Conservation (phyloP, 1,139 yeast genomes). For the Sugiyamaella novakii region DNA sequence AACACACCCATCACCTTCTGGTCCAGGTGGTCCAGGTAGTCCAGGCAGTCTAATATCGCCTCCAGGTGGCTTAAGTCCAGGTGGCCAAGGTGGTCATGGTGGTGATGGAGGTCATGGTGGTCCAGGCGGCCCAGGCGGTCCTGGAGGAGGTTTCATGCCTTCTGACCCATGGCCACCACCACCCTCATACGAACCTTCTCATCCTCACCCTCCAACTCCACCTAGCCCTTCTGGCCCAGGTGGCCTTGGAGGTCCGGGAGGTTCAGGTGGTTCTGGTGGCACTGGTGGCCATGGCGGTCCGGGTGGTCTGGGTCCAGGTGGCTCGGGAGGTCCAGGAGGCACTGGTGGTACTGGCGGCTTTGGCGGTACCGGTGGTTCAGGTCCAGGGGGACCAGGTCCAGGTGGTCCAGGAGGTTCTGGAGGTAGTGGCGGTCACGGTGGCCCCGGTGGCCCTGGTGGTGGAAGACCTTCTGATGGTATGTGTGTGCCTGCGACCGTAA, state of each 20-base stretch:
- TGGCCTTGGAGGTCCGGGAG: slow-evolving; percentile 20
- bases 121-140: slow-evolving; percentile 18
- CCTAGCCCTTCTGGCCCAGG: slow-evolving; percentile 12
- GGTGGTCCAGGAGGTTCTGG: slow-evolving; percentile 19
- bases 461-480: neutral
- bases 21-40: slow-evolving; percentile 4
- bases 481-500: slow-evolving; percentile 17
- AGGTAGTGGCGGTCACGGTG: slow-evolving; percentile 21
- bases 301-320: slow-evolving; percentile 11
- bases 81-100: slow-evolving; percentile 21
- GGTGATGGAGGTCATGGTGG: slow-evolving; percentile 22
- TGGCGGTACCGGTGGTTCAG: slow-evolving; percentile 25
- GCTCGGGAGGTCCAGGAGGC: slow-evolving; percentile 21
- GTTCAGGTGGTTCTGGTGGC: slow-evolving; percentile 19
- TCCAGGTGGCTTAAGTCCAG: slow-evolving; percentile 28
- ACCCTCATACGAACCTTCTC: slow-evolving; percentile 3
- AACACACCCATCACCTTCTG: neutral
- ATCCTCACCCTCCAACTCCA: slow-evolving; percentile 3
- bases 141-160: slow-evolving; percentile 16
- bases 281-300: slow-evolving; percentile 18
- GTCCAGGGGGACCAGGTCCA: slow-evolving; percentile 18
- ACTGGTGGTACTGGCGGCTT: slow-evolving; percentile 19
- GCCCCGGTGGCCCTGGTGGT: slow-evolving; percentile 11
- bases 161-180: neutral
- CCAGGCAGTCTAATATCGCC: slow-evolving; percentile 24